Evolutionary conservation across 2,329 filamentous ascomycete genomes (phyloP), one percentile per base, ranked within the genome.

Genomic region (Thelonectria blattea): DNA sequence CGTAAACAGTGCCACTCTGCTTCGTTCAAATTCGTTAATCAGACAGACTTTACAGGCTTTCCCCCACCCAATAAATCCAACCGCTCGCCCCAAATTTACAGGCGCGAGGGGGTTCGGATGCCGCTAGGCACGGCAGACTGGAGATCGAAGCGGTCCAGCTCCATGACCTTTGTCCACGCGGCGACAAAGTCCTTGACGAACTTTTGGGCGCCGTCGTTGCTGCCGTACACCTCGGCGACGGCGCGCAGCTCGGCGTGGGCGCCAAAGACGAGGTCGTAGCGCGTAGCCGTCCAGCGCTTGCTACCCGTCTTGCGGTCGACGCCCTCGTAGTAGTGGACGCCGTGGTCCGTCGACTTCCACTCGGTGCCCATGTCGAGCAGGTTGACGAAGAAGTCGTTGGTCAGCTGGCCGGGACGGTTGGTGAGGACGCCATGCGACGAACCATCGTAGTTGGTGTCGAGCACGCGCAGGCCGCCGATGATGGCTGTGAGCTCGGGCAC

Each of bases 341-440:
- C 52, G 63, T 76, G 77, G 14, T 70, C 69, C 60, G 77, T 55
- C 15, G 77, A 75, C 41, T 77, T 76, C 91, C 91, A 93, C 45
- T 56, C 80, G 3, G 85, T 91, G 76, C 76, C 79, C 71, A 83
- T 85, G 75, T 93, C 90, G 45, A 93, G 84, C 3, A 93, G 81
- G 79, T 92, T 92, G 76, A 91, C 83, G 73, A 93, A 93, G 83
- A 92, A 93, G 79, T 93, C 91, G 76, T 91, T 92, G 72, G 86
- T 90, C 68, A 93, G 81, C 66, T 84, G 76, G 53, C 90, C 91
- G 0, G 89, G 88, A 4, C 80, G 81, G 69, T 82, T 81, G 64
- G 91, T 93, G 71, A 93, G 82, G 60, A 93, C 83, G 64, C 91
- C 91, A 62, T 85, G 76, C 37, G 80, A 73, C 3, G 89, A 91